Base-by-base conservation (phyloP, 2,329 filamentous ascomycete species). In the Ramularia endophylla region DNA sequence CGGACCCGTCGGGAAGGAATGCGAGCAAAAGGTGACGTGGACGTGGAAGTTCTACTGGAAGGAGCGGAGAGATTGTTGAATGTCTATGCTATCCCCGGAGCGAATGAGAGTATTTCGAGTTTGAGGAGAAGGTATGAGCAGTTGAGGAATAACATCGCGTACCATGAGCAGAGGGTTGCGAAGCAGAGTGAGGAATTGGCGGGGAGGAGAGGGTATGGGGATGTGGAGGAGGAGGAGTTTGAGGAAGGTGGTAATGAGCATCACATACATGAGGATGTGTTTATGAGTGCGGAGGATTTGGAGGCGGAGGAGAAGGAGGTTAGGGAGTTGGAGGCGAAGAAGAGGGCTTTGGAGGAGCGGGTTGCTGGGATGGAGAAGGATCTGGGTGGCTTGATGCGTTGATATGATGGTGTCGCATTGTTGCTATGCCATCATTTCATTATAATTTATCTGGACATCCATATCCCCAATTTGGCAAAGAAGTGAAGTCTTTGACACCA, bases 1-100 rank as follows among this genome's bases (percentile, higher is more conserved):
- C 78, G 85, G 61, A 87, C 95, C 35, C 73, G 78, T 43, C 71
- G 72, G 44, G 77, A 75, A 4, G 74, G 69, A 49, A 75, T 40
- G 19, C 40, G 55, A 11, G 51, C 55, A 27, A 77, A 74, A 48
- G 83, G 81, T 8, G 87, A 94, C 17, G 74, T 95, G 2, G 87
- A 97, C 62, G 81, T 97, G 3, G 86, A 94, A 56, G 74, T 94
- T 1, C 68, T 98, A 20, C 73, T 98, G 16, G 74, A 78, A 39
- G 89, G 90, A 1, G 90, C 89, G 1, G 88, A 95, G 70, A 95
- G 88, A 70, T 75, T 97, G 20, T 89, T 88, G 54, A 77, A 77
- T 32, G 89, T 95, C 19, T 97, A 95, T 60, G 83, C 87, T 25
- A 75, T 94, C 19, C 77, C 84, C 0, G 89, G 88, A 4, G 87